Evolutionary conservation across 225 moss, liverwort and hornwort genomes (phyloP).

Genomic region (Takakia lepidozioides): DNA sequence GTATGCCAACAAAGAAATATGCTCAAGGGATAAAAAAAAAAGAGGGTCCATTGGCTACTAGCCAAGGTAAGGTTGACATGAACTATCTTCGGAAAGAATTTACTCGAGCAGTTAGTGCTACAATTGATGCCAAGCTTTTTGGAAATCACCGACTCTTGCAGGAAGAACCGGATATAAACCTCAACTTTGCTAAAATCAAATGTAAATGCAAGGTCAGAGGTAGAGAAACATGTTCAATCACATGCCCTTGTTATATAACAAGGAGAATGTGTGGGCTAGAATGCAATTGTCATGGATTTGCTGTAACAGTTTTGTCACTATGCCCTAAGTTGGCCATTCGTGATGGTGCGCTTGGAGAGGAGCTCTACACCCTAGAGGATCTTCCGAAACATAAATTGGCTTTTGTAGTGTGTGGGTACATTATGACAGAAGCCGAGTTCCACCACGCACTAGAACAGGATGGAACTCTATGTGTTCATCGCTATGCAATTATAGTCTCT

Average conservation of each 20-base stretch:
- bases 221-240: slow-evolving; percentile 25
- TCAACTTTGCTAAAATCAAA: slow-evolving; percentile 8
- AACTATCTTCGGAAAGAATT: slow-evolving; percentile 18
- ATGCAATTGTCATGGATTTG: slow-evolving; percentile 45
- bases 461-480: slow-evolving; percentile 1
- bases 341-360: slow-evolving; percentile 24
- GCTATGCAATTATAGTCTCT: slow-evolving; percentile 25
- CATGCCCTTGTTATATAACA: slow-evolving; percentile 16
- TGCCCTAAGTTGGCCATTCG: slow-evolving; percentile 27
- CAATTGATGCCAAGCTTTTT: slow-evolving; percentile 20
- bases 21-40: slow-evolving; percentile 12
- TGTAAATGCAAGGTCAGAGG: slow-evolving; percentile 31
- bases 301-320: slow-evolving; percentile 34
- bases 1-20: too few relatives aligned
- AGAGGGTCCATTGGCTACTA: slow-evolving; percentile 21
- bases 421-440: slow-evolving; percentile 19
- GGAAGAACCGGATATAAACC: slow-evolving; percentile 17
- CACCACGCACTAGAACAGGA: slow-evolving; percentile 8
- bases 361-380: slow-evolving; percentile 16
- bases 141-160: slow-evolving; percentile 15
- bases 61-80: slow-evolving; percentile 21
- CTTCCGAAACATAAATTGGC: slow-evolving; percentile 26
- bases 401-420: slow-evolving; percentile 32
- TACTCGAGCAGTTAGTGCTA: slow-evolving; percentile 8
- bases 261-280: slow-evolving; percentile 30